Conservation (phyloP, 176 grass and related monocot genomes). For the Triticum dicoccoides region DNA sequence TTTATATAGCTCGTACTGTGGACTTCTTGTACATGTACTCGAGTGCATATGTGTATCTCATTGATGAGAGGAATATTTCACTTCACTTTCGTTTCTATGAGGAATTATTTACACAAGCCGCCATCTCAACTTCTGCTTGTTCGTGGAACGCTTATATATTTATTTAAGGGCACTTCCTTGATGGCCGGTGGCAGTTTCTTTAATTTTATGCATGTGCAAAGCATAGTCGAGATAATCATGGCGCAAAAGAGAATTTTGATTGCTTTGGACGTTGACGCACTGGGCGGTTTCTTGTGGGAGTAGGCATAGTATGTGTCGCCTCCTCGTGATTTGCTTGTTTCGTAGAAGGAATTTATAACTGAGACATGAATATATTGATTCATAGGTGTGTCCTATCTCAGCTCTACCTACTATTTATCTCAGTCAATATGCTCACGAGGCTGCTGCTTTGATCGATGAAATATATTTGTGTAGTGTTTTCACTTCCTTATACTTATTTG, state of each 20-base stretch:
- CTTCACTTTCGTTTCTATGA: constrained; percentile 8
- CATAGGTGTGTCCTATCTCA: not conserved
- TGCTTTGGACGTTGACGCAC: not conserved
- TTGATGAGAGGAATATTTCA: constrained; percentile 30
- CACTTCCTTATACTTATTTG: not conserved
- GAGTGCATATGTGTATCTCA: constrained; percentile 49
- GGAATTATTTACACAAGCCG: constrained; percentile 5
- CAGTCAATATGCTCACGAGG: not conserved
- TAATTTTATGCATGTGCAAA: constrained; percentile 24
- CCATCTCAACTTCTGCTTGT: not conserved
- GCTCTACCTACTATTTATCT: not conserved
- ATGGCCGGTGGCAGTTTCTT: constrained; percentile 2
- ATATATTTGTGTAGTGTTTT: not conserved
- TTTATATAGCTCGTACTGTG: constrained; percentile 23
- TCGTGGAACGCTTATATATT: not conserved
- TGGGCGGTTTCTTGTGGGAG: constrained; percentile 19
- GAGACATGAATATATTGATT: not conserved
- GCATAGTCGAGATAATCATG: not conserved
- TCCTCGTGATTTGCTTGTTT: constrained; percentile 1
- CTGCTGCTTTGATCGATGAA: not conserved
- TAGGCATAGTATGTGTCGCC: constrained; percentile 1
- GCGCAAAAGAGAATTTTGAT: constrained; percentile 8
- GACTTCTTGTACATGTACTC: constrained; percentile 79
- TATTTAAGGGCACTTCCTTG: not conserved
- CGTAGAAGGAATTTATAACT: not conserved